Evolutionary conservation across 2,329 filamentous ascomycete species (phyloP).

Genomic region (Cladosporium sphaerospermum): DNA sequence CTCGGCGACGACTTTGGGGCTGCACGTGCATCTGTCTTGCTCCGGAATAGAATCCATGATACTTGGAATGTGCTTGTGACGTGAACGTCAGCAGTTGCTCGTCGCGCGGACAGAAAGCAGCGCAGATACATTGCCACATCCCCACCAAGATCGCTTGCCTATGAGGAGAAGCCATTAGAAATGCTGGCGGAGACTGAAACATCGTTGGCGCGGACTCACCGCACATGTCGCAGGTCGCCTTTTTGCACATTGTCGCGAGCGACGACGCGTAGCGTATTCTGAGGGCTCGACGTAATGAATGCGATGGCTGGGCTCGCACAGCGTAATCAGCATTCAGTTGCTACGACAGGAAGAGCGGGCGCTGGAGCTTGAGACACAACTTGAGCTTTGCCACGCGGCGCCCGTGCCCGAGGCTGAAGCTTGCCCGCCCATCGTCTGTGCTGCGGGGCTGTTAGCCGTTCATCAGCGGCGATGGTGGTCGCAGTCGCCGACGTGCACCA

Average conservation of each 20-base stretch:
- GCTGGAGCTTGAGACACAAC: too few relatives aligned
- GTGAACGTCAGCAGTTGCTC: slow-evolving; percentile 28
- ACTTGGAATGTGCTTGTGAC: slow-evolving; percentile 52
- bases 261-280: too few relatives aligned
- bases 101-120: background rate
- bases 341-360: too few relatives aligned
- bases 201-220: slow-evolving; percentile 41
- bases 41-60: slow-evolving; percentile 57
- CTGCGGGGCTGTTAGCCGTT: too few relatives aligned
- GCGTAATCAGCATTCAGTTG: too few relatives aligned
- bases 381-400: too few relatives aligned
- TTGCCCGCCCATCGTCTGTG: too few relatives aligned
- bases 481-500: too few relatives aligned
- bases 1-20: slow-evolving; percentile 55
- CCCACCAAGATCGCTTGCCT: slow-evolving; percentile 31
- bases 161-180: slow-evolving; percentile 13
- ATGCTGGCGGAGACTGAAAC: background rate
- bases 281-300: too few relatives aligned
- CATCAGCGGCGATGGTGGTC: too few relatives aligned
- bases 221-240: slow-evolving; percentile 56
- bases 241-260: slow-evolving; percentile 53
- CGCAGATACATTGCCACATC: slow-evolving; percentile 21
- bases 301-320: too few relatives aligned
- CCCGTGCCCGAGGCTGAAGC: too few relatives aligned
- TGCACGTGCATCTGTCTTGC: slow-evolving; percentile 59